Evolutionary conservation across 2,329 filamentous ascomycete genomes (phyloP), one percentile per base, ranked within the genome.

Genomic region (Stenocarpella maydis): DNA sequence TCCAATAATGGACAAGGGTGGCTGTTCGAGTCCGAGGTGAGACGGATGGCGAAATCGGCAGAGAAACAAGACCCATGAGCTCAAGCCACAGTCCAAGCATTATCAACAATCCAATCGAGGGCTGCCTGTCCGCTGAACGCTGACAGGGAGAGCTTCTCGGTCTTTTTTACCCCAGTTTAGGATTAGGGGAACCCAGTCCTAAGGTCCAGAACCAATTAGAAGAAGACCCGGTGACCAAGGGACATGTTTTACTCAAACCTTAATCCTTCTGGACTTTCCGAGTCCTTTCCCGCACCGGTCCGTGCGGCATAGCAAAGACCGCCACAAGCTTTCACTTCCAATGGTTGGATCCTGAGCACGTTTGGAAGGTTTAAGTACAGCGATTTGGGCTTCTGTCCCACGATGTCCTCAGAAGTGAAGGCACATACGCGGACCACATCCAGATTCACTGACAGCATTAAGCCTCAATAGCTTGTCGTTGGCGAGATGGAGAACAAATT

Each of bases 281-380:
- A n/a, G n/a, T n/a, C 43, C 49, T 37, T 37, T 41, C 41, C 41
- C 58, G 58, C 21, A 41, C 58, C 58, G 58, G 43, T 49, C 58
- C 58, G 58, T 28, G 58, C 58, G 58, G n/a, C 58, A 49, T 37
- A 41, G 6, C 15, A 55, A 63, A 34, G 28, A 28, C 28, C 41
- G n/a, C 28, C 58, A 21, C 26, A 47, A 21, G 28, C 58, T 61
- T 61, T 24, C 41, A 37, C 15, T 24, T 34, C 41, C 14, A 6
- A 17, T 61, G 41, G 26, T 61, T 12, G 41, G 41, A 61, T 45
- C 26, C 14, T 31, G 24, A 12, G 28, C 41, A 34, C 41, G 28
- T 34, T 41, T 19, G 1, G 26, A 47, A 47, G 12, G 19, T 12
- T 19, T 61, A 31, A 4, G 19, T 60, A 26, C 19, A 4, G 26